phyloP scores from a whole-genome alignment of 495 filamentous ascomycete species.

The Xylaria telfairii region DNA sequence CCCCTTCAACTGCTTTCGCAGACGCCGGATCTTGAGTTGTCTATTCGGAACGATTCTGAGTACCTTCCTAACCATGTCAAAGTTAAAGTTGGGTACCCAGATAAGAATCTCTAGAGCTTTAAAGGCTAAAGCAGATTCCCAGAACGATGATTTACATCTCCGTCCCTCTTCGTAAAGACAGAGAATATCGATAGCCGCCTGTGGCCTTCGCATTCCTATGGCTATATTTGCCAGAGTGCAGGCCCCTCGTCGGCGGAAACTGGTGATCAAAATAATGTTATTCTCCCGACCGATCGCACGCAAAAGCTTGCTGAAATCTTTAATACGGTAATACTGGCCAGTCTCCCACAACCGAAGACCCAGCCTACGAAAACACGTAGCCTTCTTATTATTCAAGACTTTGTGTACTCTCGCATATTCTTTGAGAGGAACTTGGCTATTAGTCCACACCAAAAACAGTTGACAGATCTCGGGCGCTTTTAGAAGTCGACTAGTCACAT shows the following conservation, averaged over 20 bases:
- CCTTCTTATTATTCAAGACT: neutral
- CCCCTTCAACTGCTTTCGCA: neutral
- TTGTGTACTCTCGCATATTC: neutral
- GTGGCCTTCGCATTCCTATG: conserved; percentile 25
- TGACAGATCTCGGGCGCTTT: conserved; percentile 30
- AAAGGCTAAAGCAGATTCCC: conserved; percentile 24
- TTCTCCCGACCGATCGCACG: conserved; percentile 17
- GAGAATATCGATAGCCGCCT: conserved; percentile 32
- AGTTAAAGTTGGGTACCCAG: conserved; percentile 17
- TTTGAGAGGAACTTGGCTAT: conserved; percentile 23
- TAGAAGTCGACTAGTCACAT: conserved; percentile 12
- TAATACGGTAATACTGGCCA: conserved; percentile 15
- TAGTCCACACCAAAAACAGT: conserved; percentile 29
- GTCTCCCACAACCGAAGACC: conserved; percentile 5
- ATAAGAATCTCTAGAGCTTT: conserved; percentile 27
- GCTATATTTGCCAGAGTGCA: conserved; percentile 27
- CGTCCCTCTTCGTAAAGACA: conserved; percentile 30
- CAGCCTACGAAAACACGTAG: neutral
- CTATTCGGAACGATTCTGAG: conserved; percentile 7
- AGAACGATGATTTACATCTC: conserved; percentile 14
- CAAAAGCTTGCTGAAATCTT: neutral
- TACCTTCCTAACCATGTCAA: conserved; percentile 18
- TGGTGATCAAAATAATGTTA: neutral
- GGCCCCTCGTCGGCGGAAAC: conserved; percentile 17
- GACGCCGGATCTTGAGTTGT: neutral